phyloP scores from a whole-genome alignment of 2,329 filamentous ascomycete genomes.

The Fusarium sacchari region DNA sequence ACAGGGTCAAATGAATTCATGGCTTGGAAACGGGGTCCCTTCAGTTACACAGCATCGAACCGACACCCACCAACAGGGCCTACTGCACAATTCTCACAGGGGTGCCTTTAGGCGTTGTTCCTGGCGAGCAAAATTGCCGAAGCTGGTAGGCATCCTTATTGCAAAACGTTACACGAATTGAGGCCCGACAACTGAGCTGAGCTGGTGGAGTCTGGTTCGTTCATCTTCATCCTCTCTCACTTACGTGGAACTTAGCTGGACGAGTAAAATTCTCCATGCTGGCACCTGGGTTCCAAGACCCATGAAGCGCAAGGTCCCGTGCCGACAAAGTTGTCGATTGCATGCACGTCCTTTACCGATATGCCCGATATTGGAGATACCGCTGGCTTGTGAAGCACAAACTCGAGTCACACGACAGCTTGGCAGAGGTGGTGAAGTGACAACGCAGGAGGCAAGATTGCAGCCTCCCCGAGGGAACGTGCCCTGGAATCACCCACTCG shows the following conservation, averaged over 20 bases:
- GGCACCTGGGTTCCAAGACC: conserved; percentile 13
- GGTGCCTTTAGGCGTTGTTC: conserved; percentile 5
- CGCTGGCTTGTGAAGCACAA: background rate
- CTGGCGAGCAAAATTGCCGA: conserved; percentile 1
- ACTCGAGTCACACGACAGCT: conserved; percentile 10
- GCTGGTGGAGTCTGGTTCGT: conserved; percentile 1
- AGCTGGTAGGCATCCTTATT: background rate
- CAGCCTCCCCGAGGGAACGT: conserved; percentile 4
- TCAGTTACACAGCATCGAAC: conserved; percentile 26
- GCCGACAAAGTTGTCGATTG: conserved; percentile 11
- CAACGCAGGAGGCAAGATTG: conserved; percentile 28
- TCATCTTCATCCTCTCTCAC: conserved; percentile 9
- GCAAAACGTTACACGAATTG: background rate
- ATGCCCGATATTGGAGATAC: background rate
- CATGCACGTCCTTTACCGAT: background rate
- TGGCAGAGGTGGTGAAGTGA: conserved; percentile 8
- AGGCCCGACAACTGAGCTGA: conserved; percentile 1
- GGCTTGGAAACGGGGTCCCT: conserved; percentile 5
- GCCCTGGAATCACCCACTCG: conserved; percentile 25
- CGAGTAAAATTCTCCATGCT: conserved; percentile 21
- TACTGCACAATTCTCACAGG: conserved; percentile 16
- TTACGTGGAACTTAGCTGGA: conserved; percentile 27
- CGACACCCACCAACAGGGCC: conserved; percentile 12
- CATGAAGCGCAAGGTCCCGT: conserved; percentile 10
- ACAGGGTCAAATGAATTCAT: background rate